A percentile compares a stretch with the other conserved stretches of the same genome.
These are phyloP conservation scores for Aspergillus hortae DNA, from an alignment of 2,329 filamentous ascomycete species.

Conservation along the genomic window DNA sequence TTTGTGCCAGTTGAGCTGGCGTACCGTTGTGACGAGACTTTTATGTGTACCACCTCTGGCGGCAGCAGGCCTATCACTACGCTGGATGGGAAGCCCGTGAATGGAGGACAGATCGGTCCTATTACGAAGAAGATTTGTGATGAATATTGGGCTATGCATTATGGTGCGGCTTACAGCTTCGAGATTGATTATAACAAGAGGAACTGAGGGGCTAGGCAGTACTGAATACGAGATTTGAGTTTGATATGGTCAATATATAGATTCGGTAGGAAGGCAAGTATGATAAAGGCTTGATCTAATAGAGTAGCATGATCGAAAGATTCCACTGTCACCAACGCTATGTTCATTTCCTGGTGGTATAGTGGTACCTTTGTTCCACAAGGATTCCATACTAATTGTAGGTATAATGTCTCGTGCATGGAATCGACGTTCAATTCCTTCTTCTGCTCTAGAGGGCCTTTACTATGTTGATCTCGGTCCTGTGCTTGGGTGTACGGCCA, in stretches of 20 bases:
- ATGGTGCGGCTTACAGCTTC: slow-evolving; percentile 36
- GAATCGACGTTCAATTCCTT: no score
- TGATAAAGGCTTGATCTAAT: no score
- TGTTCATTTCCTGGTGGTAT: no score
- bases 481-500: slow-evolving; percentile 2
- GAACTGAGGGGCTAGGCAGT: neutral
- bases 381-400: no score
- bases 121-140: slow-evolving; percentile 51
- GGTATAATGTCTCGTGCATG: no score
- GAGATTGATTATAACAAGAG: slow-evolving; percentile 6
- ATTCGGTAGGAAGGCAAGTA: no score
- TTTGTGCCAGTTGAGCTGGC: slow-evolving; percentile 41
- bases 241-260: no score
- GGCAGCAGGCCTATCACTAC: slow-evolving; percentile 52
- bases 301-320: no score
- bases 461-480: neutral
- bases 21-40: slow-evolving; percentile 48
- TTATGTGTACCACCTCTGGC: slow-evolving; percentile 54
- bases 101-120: slow-evolving; percentile 43
- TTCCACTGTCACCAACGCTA: no score
- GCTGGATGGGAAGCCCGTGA: slow-evolving; percentile 43
- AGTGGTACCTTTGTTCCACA: no score
- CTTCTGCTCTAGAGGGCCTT: no score
- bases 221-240: no score
- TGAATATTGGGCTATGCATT: slow-evolving; percentile 50